A percentile compares a stretch with the other conserved stretches of the same genome.
Evolutionary conservation across 148 eudicot genomes (phyloP).

Genomic region (Chenopodium berlandieri): DNA sequence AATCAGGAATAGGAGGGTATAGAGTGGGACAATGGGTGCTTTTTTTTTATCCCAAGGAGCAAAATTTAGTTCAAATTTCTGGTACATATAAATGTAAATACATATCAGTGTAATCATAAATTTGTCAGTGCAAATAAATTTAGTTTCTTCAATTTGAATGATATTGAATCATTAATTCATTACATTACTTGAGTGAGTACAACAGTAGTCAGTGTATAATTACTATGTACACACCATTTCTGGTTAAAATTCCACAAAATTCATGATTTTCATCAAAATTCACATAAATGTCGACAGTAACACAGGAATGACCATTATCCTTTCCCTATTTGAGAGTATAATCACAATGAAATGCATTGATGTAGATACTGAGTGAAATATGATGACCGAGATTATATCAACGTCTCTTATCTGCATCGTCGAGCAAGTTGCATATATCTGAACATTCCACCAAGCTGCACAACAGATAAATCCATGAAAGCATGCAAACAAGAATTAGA

Average conservation of each 20-base stretch:
- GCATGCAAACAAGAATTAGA: neutral
- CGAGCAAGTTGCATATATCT: conserved; percentile 81
- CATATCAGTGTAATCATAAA: conserved; percentile 22
- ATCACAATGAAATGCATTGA: neutral
- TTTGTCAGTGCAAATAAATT: conserved; percentile 14
- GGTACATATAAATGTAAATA: conserved; percentile 31
- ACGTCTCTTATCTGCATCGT: conserved; percentile 68
- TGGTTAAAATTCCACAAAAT: neutral
- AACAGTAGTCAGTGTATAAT: neutral
- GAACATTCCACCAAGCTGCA: conserved; percentile 74
- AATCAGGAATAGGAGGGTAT: conserved; percentile 24
- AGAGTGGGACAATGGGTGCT: conserved; percentile 13
- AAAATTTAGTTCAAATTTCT: conserved; percentile 1
- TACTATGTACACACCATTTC: neutral
- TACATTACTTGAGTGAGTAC: neutral
- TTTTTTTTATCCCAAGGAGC: conserved; percentile 18
- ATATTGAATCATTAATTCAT: neutral
- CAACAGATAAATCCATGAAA: conserved; percentile 25
- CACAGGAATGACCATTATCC: neutral
- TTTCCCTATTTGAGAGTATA: neutral
- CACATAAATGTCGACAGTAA: conserved; percentile 6
- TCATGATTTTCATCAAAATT: conserved; percentile 1
- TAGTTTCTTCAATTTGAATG: neutral
- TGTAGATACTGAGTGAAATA: neutral
- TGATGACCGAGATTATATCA: conserved; percentile 12